Base-by-base conservation (phyloP, 768 basidiomycete species). In the Candolleomyces eurysporus region DNA sequence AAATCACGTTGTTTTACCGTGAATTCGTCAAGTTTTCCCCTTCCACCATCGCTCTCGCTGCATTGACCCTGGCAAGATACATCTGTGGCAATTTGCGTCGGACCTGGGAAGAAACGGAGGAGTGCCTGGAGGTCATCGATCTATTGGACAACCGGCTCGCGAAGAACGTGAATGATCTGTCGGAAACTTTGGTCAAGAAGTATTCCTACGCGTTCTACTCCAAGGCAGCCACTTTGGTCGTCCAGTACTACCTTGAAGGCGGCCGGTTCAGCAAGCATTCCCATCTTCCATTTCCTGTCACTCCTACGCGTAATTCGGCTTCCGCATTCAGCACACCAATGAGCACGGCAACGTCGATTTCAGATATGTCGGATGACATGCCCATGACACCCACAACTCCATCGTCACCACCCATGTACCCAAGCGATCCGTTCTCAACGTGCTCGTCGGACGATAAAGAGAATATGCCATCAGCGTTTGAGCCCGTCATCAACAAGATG, bases 141-240 rank as follows among this genome's bases (percentile, higher is more conserved):
- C 83, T 85, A 61, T 83, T 99, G 71, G 96, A 99, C 76, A 86
- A 77, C 60, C 89, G 92, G 65, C 83, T 98, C 68, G 85, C 91
- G 31, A 90, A 89, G 71, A 87, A 93, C 70, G 89, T 96, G 78
- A 92, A 95, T 69, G 90, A 92, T 65, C 83, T 99, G 36, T 98
- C 96, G 13, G 91, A 96, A 74, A 95, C 91, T n/a, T 80, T 98
- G 69, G 87, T 98, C 71, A 94, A 96, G 80, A 99, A 99, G 79
- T 98, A 99, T 78, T 96, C 96, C 5, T 95, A 93, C 68, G 89
- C 90, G 48, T 97, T 96, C 78, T 98, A 96, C 78, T 94, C 93
- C 53, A 96, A 95, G 77, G 94, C 95, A 0, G 95, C 96, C 22
- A 94, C 91, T 22, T 87, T 93, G 71, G 93, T 94, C 63, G 88